phyloP scores from a whole-genome alignment of 805 yeast genomes.

The Naumovozyma castellii region DNA sequence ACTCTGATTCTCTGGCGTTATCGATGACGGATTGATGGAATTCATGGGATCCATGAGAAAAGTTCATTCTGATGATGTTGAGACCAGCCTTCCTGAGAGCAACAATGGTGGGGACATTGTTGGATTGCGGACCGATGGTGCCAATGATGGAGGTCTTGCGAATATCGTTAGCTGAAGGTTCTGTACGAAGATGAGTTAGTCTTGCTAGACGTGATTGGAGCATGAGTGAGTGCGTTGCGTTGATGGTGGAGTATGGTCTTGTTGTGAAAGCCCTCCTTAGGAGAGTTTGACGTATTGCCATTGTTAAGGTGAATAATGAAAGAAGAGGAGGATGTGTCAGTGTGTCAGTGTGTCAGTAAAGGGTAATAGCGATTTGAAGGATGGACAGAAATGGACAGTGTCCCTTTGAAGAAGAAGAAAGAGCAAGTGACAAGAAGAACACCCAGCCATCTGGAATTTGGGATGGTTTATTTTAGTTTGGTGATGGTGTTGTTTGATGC shows the following conservation, averaged over 20 bases:
- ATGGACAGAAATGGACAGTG: too few relatives aligned
- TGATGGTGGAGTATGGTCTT: too few relatives aligned
- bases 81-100: constrained; percentile 93
- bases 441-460: too few relatives aligned
- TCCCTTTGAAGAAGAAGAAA: too few relatives aligned
- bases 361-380: too few relatives aligned
- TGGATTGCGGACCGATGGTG: constrained; percentile 98
- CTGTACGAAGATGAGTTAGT: constrained; percentile 66
- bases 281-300: too few relatives aligned
- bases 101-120: constrained; percentile 73
- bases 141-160: constrained; percentile 97
- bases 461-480: too few relatives aligned
- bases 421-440: too few relatives aligned
- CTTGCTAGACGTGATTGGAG: constrained; percentile 52
- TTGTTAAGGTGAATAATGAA: not conserved
- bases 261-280: not conserved
- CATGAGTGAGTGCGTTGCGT: not conserved
- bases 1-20: constrained; percentile 91
- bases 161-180: constrained; percentile 54
- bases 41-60: constrained; percentile 95
- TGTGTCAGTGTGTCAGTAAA: not conserved
- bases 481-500: too few relatives aligned
- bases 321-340: not conserved
- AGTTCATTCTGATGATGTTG: constrained; percentile 97
- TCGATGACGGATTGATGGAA: constrained; percentile 96